These are phyloP conservation scores for Aspergillus tamarii DNA, from an alignment of 2,329 filamentous ascomycete genomes.

Conservation along the genomic window DNA sequence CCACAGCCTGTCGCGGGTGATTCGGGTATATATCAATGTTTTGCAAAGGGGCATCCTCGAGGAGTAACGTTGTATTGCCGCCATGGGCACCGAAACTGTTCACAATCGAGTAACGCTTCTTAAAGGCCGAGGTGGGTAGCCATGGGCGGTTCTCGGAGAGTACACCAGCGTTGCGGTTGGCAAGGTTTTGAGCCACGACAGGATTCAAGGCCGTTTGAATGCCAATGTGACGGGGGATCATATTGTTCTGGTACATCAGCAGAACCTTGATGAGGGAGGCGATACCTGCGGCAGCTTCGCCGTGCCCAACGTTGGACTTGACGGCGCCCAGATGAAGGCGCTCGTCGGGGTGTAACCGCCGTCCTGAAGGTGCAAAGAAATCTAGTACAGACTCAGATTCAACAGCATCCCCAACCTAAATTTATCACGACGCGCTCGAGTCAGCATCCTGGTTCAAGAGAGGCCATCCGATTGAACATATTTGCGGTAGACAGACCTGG, in stretches of 20 bases:
- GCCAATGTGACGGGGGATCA: background rate
- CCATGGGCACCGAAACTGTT: background rate
- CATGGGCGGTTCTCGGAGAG: background rate
- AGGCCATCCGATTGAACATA: too few relatives aligned
- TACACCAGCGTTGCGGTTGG: background rate
- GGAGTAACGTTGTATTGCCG: background rate
- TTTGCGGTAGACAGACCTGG: conserved; percentile 27
- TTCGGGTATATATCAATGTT: conserved; percentile 50
- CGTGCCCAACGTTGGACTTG: background rate
- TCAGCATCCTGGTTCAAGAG: too few relatives aligned
- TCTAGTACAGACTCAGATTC: background rate
- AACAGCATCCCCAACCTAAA: conserved; percentile 18
- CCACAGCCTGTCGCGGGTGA: too few relatives aligned
- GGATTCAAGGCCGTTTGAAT: background rate
- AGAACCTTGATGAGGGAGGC: background rate
- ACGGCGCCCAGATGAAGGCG: background rate
- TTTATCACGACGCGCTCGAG: too few relatives aligned
- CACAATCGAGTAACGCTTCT: background rate
- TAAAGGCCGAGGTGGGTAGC: background rate
- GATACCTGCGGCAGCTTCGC: background rate
- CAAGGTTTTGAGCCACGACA: background rate
- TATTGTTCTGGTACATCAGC: background rate
- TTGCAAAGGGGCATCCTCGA: background rate
- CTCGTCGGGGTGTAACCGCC: conserved; percentile 37
- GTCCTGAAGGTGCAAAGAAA: conserved; percentile 12